phyloP scores from a whole-genome alignment of 2,329 filamentous ascomycete species.

The Periconia sp. region DNA sequence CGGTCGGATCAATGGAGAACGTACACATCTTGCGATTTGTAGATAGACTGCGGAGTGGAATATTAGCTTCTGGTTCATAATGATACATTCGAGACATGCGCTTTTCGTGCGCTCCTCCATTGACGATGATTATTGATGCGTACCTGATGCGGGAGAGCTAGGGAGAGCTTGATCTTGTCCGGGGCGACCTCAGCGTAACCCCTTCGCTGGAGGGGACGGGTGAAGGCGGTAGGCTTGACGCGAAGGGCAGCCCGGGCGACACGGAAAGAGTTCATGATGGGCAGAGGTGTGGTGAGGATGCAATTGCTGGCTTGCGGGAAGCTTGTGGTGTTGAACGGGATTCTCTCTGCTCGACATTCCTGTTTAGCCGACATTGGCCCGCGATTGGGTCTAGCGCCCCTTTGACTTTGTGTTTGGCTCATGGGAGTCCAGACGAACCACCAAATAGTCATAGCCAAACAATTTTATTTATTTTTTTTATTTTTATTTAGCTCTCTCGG shows the following conservation, averaged over 20 bases:
- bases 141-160: slow-evolving; percentile 98
- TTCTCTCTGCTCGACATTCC: neutral
- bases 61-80: slow-evolving; percentile 24
- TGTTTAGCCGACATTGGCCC: neutral
- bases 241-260: slow-evolving; percentile 87
- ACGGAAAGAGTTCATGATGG: slow-evolving; percentile 87
- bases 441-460: neutral
- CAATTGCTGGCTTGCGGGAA: slow-evolving; percentile 40
- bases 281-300: slow-evolving; percentile 38
- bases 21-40: slow-evolving; percentile 72
- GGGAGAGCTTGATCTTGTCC: slow-evolving; percentile 87
- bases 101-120: neutral
- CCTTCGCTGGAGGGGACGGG: slow-evolving; percentile 78
- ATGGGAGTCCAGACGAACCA: neutral
- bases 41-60: slow-evolving; percentile 58
- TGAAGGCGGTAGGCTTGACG: slow-evolving; percentile 73
- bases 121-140: slow-evolving; percentile 41
- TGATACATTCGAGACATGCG: slow-evolving; percentile 1
- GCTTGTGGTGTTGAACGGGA: slow-evolving; percentile 18
- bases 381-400: neutral
- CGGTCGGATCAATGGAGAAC: slow-evolving; percentile 43
- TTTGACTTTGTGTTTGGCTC: no score
- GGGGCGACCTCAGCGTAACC: slow-evolving; percentile 70
- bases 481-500: no score
- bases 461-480: neutral